phyloP scores from a whole-genome alignment of 495 filamentous ascomycete species.

The Sphaerosporella brunnea region DNA sequence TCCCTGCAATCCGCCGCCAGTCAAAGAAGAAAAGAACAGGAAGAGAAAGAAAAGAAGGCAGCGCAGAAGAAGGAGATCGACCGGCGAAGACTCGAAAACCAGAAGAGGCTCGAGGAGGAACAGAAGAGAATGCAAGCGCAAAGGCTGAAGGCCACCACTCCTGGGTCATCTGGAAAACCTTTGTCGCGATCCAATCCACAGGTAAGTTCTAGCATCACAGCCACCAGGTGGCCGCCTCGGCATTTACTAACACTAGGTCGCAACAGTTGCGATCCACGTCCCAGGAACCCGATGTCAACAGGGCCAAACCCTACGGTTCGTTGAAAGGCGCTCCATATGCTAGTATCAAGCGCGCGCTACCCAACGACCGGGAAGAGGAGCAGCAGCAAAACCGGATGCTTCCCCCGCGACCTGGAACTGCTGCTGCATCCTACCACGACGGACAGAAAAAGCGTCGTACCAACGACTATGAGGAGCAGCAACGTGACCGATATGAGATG shows the following conservation, averaged over 20 bases:
- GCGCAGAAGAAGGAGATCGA: conserved; percentile 52
- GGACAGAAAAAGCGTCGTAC: conserved; percentile 42
- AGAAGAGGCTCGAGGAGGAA: conserved; percentile 28
- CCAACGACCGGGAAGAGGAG: conserved; percentile 34
- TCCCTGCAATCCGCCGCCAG: conserved; percentile 22
- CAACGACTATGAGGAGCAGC: conserved; percentile 36
- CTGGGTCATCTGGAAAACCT: conserved; percentile 16
- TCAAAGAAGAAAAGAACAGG: conserved; percentile 23
- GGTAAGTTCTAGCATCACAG: conserved; percentile 20
- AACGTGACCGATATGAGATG: conserved; percentile 37
- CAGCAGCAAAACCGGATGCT: conserved; percentile 29
- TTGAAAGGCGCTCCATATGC: conserved; percentile 14
- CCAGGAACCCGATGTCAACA: conserved; percentile 19
- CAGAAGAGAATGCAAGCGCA: conserved; percentile 5
- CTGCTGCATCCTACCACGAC: conserved; percentile 27
- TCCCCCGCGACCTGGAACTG: conserved; percentile 30
- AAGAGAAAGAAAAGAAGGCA: conserved; percentile 40
- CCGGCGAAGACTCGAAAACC: conserved; percentile 41
- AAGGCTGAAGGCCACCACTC: conserved; percentile 1
- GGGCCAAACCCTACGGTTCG: not conserved
- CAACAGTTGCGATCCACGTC: conserved; percentile 21
- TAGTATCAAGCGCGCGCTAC: conserved; percentile 37
- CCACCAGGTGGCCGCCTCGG: no score
- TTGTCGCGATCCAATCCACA: conserved; percentile 18
- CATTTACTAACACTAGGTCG: no score